Base-by-base conservation (phyloP, 768 basidiomycete species). In the Gymnopilus dilepis region DNA sequence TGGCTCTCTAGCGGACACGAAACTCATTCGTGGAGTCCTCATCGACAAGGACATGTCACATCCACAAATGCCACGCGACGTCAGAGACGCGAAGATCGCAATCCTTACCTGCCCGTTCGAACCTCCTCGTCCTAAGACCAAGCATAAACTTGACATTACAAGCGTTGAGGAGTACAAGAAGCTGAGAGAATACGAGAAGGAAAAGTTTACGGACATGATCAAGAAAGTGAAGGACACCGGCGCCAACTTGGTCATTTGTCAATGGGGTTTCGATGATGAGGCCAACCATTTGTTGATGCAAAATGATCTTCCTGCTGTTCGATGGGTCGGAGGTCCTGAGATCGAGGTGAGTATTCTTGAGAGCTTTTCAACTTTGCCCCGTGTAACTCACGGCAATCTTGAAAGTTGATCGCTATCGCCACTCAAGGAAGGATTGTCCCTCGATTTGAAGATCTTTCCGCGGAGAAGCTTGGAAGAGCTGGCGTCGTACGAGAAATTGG, bases 31-130 rank as follows among this genome's bases (percentile, higher is more conserved):
- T 69, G 97, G 97, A 68, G 97, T 99, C 42, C 92, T 99, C 69
- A 86, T 99, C 73, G 97, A 99, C 88, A 99, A 99, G 78, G 97
- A 99, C 78, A 97, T 99, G 92, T 98, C 95, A 12, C 97, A 99
- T 72, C 92, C 97, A 4, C 95, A 97, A 76, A 99, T 99, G 97
- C 97, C 97, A 8, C 88, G 85, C 60, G 82, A 80, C 34, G 89
- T 99, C 68, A 84, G 82, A 66, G 92, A 99, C 74, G 97, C 97
- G 56, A 89, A 88, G 61, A 82, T 99, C 57, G 97, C 97, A 13
- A 99, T 99, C 76, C 85, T 99, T 45, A 99, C 97, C 43, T 99
- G 97, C 77, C 95, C 97, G 21, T 99, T 99, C 73, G 97, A 99
- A 74, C 97, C 97, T 17, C 97, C 97, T 2, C 90, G 97, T 22